Evolutionary conservation across 495 filamentous ascomycete genomes (phyloP), one percentile per base, ranked within the genome.

Genomic region (Hamigera avellanea): DNA sequence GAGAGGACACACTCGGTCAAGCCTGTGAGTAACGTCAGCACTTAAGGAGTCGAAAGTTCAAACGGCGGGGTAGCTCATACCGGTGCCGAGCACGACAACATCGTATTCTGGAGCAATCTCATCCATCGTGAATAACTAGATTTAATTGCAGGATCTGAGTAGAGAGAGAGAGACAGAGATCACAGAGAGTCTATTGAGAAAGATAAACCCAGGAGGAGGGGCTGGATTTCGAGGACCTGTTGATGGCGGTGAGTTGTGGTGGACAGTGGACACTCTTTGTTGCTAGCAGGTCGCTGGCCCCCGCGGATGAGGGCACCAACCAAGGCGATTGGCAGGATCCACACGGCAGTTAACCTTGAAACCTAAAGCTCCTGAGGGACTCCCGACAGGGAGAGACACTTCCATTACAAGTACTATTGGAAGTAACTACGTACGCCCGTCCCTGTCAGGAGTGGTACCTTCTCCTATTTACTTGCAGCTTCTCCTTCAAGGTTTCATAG

Each of bases 1-100:
- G 88, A 95, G 44, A 98, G 79, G 48, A 98, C 89, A 67, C 91
- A 98, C 75, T 98, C 91, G 43, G 91, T 95, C 73, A 98, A 62
- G 48, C 91, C 91, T 93, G 51, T 9, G 40, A 39, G 42, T 38
- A 49, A 48, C 39, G 57, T 73, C 56, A 58, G 56, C 43, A 45
- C 33, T 51, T 35, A 36, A n/a, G 45, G 33, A 9, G 41, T 39
- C 30, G 36, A 19, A 13, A 30, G 12, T 6, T 35, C 42, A 46
- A 50, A 56, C 54, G 45, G 55, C 52, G 56, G 57, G 55, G 61
- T 66, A 65, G 62, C 54, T 60, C 70, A 51, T 64, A 91, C 86
- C 86, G 53, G 91, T 98, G 65, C 91, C 91, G 54, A 98, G 80
- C 53, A 98, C 93, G 50, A 98, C 83, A 59, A 95, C 81, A 74